A percentile compares a stretch with the other conserved stretches of the same genome.
phyloP scores from a whole-genome alignment of 176 grass and related monocot genomes.

The Typha latifolia region DNA sequence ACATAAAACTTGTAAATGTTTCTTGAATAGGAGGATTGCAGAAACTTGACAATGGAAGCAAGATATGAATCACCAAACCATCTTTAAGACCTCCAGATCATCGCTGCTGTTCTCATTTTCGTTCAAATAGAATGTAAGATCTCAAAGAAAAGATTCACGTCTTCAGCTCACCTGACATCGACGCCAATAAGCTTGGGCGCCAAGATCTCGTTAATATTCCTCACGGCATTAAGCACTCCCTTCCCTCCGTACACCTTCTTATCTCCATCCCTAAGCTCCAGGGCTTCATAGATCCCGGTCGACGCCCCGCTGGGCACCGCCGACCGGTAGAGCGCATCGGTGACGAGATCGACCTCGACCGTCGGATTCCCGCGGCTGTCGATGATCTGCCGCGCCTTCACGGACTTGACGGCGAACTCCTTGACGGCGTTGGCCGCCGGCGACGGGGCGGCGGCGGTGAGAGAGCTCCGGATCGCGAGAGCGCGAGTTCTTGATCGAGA shows the following conservation, averaged over 20 bases:
- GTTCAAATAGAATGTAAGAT: neutral
- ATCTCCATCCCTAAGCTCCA: conserved; percentile 87
- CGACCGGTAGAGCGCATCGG: conserved; percentile 64
- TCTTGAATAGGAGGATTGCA: neutral
- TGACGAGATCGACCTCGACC: conserved; percentile 86
- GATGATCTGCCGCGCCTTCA: conserved; percentile 92
- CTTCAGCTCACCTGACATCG: conserved; percentile 54
- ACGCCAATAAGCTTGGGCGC: conserved; percentile 83
- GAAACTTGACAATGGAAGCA: neutral
- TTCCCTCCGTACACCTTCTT: conserved; percentile 79
- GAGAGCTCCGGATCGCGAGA: conserved; percentile 37
- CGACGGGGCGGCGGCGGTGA: conserved; percentile 15
- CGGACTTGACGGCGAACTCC: conserved; percentile 43
- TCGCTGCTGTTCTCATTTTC: no score
- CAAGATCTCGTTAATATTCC: conserved; percentile 78
- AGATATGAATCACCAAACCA: neutral
- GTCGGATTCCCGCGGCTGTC: conserved; percentile 97
- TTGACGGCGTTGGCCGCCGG: conserved; percentile 3
- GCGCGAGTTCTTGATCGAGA: neutral
- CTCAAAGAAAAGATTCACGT: conserved; percentile 6
- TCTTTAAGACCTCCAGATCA: no score
- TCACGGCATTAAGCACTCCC: conserved; percentile 76
- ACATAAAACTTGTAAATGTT: neutral
- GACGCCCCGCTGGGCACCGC: conserved; percentile 91
- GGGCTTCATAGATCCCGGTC: conserved; percentile 91